Evolutionary conservation across 2,329 filamentous ascomycete genomes (phyloP), one percentile per base, ranked within the genome.

Genomic region (Sclerotinia nivalis): DNA sequence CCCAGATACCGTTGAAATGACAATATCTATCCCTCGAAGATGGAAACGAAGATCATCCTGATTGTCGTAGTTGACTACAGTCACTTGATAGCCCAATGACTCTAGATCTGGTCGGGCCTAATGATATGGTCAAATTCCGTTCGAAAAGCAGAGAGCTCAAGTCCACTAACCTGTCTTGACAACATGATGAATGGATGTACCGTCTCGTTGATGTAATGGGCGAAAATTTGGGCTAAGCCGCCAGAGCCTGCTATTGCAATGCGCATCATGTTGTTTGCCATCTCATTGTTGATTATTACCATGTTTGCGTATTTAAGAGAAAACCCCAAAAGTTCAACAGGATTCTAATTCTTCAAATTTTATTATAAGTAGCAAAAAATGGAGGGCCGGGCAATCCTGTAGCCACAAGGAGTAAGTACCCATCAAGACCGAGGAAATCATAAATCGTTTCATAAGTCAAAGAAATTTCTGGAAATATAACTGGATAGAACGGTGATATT

Each of bases 1-100:
- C 5, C 89, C 90, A 2, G 86, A 86, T 62, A 93, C 87, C 1
- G 91, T 93, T 1, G 91, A 93, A 69, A 93, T 91, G 74, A 93
- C 86, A 15, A 92, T 85, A 78, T 93, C 89, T 55, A 92, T 85
- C 13, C 91, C 91, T 70, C 85, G 85, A n/a, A 94, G 84, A 12
- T 87, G 85, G 77, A 88, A 92, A 20, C 83, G 83, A 37, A 94
- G 83, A 55, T 84, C 84, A 1, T 84, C 81, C 45, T 84, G 79
- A 72, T 88, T 82, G 72, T 83, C 80, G 78, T 93, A 93, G 80
- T 93, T 84, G n/a, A 93, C 89, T 54, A 87, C 82, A 69, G 88
- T 83, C 60, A 92, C 87, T 78, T 93, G 90, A 74, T 90, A 89
- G 12, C 79, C 81, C 72, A 77, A 79, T 15, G 76, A 76, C 45